Base-by-base conservation (phyloP, 805 yeast genomes). In the Starmerella cellae region DNA sequence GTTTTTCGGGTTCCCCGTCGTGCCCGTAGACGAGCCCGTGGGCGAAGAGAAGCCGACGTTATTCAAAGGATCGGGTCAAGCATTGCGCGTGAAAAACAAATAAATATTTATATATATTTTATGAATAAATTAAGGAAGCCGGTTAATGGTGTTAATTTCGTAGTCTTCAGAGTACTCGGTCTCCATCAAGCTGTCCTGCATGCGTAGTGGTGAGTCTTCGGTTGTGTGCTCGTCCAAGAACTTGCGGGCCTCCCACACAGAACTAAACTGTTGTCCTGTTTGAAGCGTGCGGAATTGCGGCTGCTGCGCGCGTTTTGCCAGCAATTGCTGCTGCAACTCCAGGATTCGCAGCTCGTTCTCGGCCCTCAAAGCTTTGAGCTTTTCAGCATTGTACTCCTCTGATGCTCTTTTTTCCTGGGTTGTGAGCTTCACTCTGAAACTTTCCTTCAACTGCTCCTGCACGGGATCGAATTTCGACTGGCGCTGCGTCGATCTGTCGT, bases 1-100 rank as follows among this genome's bases (percentile, higher is more conserved):
- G 13, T 91, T 91, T 57, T 87, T 91, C 59, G 99, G 99, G 1
- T 91, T 78, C 58, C 96, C 97, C 0, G 73, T 80, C 4, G 66
- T 68, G 17, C 71, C 65, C 1, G 43, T 58, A 9, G 64, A 60
- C 21, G 64, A 55, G 6, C 71, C 62, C 19, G 62, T 60, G 4
- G 64, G 56, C 10, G 52, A 48, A 1, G 65, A 60, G 13, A 14
- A 24, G 24, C 23, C 22, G n/a, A 9, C 39, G 30, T 26, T 18
- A 16, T 37, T 37, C 39, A 27, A 26, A 18, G 39, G 39, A 5
- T 22, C 39, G 16, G 39, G 39, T n/a, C 39, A 37, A 22, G 39
- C 39, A 17, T 22, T 37, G 33, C 5, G 39, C 18, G 24, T 23
- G 6, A 37, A 37, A 35, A 21, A 29, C 22, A 21, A 31, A 16